These are phyloP conservation scores for Orbilia javanica DNA, from an alignment of 2,329 filamentous ascomycete species.

Conservation along the genomic window DNA sequence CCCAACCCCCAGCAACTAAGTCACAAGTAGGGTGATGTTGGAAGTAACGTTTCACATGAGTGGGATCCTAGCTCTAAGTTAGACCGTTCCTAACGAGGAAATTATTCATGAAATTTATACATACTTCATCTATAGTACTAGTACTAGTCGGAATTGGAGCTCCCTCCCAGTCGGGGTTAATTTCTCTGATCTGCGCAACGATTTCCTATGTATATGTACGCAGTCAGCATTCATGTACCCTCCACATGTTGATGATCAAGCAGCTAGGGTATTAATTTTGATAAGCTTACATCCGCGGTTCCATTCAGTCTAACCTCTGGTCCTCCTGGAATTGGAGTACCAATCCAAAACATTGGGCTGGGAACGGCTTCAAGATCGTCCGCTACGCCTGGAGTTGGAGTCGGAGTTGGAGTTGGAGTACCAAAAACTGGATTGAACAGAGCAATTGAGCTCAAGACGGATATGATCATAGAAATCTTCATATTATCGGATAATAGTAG, in stretches of 20 bases:
- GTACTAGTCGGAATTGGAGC: background rate
- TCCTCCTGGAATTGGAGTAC: background rate
- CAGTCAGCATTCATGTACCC: no score
- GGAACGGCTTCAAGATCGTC: background rate
- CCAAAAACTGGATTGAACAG: constrained; percentile 2
- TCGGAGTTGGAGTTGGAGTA: background rate
- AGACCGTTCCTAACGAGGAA: background rate
- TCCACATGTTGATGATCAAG: no score
- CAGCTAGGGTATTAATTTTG: background rate
- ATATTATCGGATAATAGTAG: background rate
- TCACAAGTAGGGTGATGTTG: background rate
- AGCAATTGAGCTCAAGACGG: constrained; percentile 7
- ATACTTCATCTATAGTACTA: background rate
- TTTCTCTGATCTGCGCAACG: background rate
- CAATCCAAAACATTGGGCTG: constrained; percentile 18
- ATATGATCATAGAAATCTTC: constrained; percentile 10
- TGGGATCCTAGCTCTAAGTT: background rate
- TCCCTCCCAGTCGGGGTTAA: background rate
- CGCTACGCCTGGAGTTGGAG: background rate
- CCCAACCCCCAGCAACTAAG: background rate
- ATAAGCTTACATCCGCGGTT: background rate
- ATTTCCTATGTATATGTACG: constrained; percentile 5
- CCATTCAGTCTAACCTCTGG: constrained; percentile 5
- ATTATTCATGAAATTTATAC: background rate
- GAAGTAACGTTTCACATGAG: background rate